Evolutionary conservation across 1,284 basidiomycete species (phyloP).

Genomic region (Grifola frondosa): DNA sequence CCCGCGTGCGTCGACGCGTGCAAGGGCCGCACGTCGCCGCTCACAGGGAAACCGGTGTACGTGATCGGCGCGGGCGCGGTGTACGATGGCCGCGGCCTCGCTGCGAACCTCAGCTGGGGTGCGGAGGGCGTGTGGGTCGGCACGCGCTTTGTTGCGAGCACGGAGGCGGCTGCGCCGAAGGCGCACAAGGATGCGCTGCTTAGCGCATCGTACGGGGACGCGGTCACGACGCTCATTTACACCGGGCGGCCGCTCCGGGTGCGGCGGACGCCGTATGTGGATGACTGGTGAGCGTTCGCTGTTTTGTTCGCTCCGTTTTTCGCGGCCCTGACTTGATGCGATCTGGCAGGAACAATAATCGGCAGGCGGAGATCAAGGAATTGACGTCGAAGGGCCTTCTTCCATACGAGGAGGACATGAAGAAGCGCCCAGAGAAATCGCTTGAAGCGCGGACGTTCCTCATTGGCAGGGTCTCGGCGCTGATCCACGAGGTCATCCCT

Average conservation of each 20-base stretch:
- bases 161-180: conserved; percentile 79
- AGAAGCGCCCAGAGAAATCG: conserved; percentile 76
- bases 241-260: conserved; percentile 88
- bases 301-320: too few species aligned
- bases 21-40: conserved; percentile 69
- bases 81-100: conserved; percentile 83
- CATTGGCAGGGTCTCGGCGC: conserved; percentile 77
- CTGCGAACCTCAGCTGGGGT: conserved; percentile 82
- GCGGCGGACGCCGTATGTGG: conserved; percentile 76
- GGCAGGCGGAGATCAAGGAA: conserved; percentile 72
- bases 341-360: conserved; percentile 60
- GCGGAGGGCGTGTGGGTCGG: conserved; percentile 77
- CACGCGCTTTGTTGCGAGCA: conserved; percentile 80
- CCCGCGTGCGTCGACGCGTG: conserved; percentile 85
- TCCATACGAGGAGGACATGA: conserved; percentile 68
- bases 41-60: conserved; percentile 79
- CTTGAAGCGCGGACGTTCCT: conserved; percentile 61
- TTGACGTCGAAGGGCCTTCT: conserved; percentile 77
- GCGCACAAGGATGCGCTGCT: conserved; percentile 78
- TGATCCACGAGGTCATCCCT: conserved; percentile 73
- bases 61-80: conserved; percentile 87
- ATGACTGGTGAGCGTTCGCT: conserved; percentile 33
- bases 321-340: too few species aligned
- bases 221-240: conserved; percentile 79
- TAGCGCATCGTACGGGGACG: conserved; percentile 68